A percentile compares a stretch with the other conserved stretches of the same genome.
Evolutionary conservation across 345 rosid species (phyloP).

Genomic region (Boechera retrofracta): DNA sequence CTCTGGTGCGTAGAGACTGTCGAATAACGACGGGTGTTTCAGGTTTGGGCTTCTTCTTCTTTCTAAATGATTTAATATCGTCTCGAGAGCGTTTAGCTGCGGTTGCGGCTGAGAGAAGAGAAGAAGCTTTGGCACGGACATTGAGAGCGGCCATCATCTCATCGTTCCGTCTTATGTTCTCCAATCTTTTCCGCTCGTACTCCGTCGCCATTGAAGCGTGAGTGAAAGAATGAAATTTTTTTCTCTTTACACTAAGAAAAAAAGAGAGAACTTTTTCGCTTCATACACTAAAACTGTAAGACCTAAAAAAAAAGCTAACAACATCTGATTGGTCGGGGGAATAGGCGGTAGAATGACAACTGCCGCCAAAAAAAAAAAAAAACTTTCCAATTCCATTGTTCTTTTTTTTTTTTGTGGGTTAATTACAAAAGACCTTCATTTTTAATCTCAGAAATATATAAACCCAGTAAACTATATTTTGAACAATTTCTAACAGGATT

Average conservation of each 20-base stretch:
- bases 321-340: slow-evolving; percentile 9
- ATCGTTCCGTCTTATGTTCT: slow-evolving; percentile 75
- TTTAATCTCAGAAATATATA: not conserved
- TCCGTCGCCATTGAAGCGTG: slow-evolving; percentile 68
- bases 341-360: slow-evolving; percentile 32
- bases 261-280: too few species aligned
- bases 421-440: not conserved
- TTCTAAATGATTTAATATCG: slow-evolving; percentile 52
- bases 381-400: not conserved
- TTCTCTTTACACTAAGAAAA: not conserved
- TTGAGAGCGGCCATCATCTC: slow-evolving; percentile 83
- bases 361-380: slow-evolving; percentile 33
- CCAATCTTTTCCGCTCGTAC: slow-evolving; percentile 78
- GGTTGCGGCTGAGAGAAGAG: slow-evolving; percentile 57
- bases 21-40: slow-evolving; percentile 61
- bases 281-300: slow-evolving; percentile 7
- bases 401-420: too few species aligned
- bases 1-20: slow-evolving; percentile 69
- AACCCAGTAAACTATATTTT: too few species aligned
- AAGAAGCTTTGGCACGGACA: slow-evolving; percentile 56
- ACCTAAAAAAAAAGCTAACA: not conserved
- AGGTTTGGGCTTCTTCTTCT: slow-evolving; percentile 53
- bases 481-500: too few species aligned
- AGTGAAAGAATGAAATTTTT: not conserved
- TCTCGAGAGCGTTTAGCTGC: slow-evolving; percentile 57